Evolutionary conservation across 495 filamentous ascomycete genomes (phyloP), one percentile per base, ranked within the genome.

Genomic region (Lepidopterella palustris): DNA sequence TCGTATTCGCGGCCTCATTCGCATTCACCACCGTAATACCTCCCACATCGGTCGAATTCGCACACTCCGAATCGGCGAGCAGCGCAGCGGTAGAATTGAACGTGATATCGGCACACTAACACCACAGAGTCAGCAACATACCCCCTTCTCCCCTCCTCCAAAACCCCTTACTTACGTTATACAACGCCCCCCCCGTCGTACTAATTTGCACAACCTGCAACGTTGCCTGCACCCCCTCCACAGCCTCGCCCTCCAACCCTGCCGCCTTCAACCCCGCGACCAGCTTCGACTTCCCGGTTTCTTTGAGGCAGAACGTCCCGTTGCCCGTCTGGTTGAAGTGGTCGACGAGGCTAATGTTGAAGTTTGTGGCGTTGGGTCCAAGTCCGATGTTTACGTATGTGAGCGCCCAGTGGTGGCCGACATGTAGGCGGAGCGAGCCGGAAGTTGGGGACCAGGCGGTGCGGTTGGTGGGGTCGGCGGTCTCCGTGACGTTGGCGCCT

Each of bases 61-160:
- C 69, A 71, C 83, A 86, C 10, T 69, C 53, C 21, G 71, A 68
- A n/a, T 64, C 73, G 4, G 57, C 51, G 15, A 80, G 74, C 2
- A 67, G 31, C 13, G 58, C 65, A 4, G 78, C 83, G 10, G 72
- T 68, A 45, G 72, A 58, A 23, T 71, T 71, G 72, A 87, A 84
- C 13, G 73, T 78, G 62, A 86, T 80, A 58, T 87, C 84, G 55
- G 83, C 82, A 65, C 84, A 87, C 82, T 84, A n/a, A n/a, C n/a
- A n/a, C n/a, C n/a, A n/a, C n/a, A n/a, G n/a, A n/a, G n/a, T n/a
- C n/a, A n/a, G n/a, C n/a, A n/a, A n/a, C n/a, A n/a, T n/a, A n/a
- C n/a, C n/a, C n/a, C n/a, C n/a, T n/a, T n/a, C n/a, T n/a, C n/a
- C n/a, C n/a, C n/a, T n/a, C n/a, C n/a, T n/a, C n/a, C n/a, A n/a